Evolutionary conservation across 1,284 basidiomycete species (phyloP), one percentile per base, ranked within the genome.

Genomic region (Phellopilus nigrolimitatus): DNA sequence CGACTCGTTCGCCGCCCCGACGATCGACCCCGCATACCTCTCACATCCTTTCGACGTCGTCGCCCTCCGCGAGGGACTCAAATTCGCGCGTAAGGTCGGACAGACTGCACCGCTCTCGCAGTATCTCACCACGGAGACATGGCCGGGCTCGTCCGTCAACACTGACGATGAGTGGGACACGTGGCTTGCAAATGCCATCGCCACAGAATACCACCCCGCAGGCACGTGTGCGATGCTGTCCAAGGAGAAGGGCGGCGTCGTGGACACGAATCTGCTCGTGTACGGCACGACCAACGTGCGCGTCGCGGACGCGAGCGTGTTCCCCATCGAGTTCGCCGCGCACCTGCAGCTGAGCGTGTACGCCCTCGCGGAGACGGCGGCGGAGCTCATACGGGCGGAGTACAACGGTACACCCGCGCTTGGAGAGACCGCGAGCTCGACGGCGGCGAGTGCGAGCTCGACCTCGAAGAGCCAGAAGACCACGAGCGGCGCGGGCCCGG

Each of bases 291-390:
- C 67, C 45, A 81, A 79, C 64, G 75, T 78, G 54, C 72, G 73
- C 38, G 73, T 77, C 5, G 72, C 68, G 17, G 78, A 80, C 57
- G 66, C 74, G n/a, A 77, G 76, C 1, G 71, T 83, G 9, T 79
- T 71, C 64, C 78, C 79, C 0, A 68, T 79, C 49, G 63, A 71
- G 59, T 76, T 78, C 60, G 67, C 75, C 33, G 71, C 74, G 12
- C 77, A 79, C 70, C 64, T 77, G 55, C 68, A 75, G 66, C 73
- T 78, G 13, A 71, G 80, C 3, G 75, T 78, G 1, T 91, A 85
- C 61, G 88, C 82, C 24, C 68, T 88, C 41, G 84, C 83, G 3
- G 84, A 89, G 66, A 79, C 79, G 63, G 84, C 77, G 0, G 74
- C 82, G 4, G 73, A 75, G 40, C 70, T 88, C 50, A 80, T 88